Evolutionary conservation across 2,329 filamentous ascomycete genomes (phyloP).

Genomic region (Colletotrichum gloeosporioides): DNA sequence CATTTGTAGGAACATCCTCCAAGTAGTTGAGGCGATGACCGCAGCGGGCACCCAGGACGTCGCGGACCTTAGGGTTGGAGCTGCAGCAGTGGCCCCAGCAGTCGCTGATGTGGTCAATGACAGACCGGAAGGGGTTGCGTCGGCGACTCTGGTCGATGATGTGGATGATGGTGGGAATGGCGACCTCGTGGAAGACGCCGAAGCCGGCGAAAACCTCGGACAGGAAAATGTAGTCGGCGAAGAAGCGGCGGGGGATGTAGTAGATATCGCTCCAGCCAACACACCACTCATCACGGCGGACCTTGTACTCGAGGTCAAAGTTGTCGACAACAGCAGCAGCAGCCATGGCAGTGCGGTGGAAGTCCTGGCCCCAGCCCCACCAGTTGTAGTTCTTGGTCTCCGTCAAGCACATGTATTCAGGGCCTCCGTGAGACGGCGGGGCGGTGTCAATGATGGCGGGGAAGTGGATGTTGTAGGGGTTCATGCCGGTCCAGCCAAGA

Average conservation of each 20-base stretch:
- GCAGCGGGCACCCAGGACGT: constrained; percentile 22
- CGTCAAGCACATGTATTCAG: constrained; percentile 27
- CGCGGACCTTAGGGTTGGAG: constrained; percentile 20
- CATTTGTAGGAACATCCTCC: constrained; percentile 14
- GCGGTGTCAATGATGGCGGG: constrained; percentile 24
- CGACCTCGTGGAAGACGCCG: constrained; percentile 34
- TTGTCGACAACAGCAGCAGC: constrained; percentile 20
- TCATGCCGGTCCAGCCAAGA: constrained; percentile 28
- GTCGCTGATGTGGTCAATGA: constrained; percentile 23
- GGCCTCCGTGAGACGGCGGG: constrained; percentile 22
- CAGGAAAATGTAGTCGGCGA: constrained; percentile 35
- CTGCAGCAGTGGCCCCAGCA: constrained; percentile 26
- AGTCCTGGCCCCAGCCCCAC: constrained; percentile 26
- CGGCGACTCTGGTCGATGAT: constrained; percentile 33
- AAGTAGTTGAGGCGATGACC: constrained; percentile 24
- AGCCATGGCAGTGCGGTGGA: constrained; percentile 23
- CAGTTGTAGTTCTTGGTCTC: constrained; percentile 24
- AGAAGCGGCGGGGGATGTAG: constrained; percentile 36
- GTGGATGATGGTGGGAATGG: constrained; percentile 34
- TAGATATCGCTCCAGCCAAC: constrained; percentile 39
- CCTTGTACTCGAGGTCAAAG: constrained; percentile 27
- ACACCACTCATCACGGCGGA: constrained; percentile 30
- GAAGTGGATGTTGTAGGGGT: constrained; percentile 32
- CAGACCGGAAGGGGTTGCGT: constrained; percentile 13
- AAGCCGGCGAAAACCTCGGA: constrained; percentile 27